Base-by-base conservation (phyloP, 2,329 filamentous ascomycete species). In the Passalora sequoiae region DNA sequence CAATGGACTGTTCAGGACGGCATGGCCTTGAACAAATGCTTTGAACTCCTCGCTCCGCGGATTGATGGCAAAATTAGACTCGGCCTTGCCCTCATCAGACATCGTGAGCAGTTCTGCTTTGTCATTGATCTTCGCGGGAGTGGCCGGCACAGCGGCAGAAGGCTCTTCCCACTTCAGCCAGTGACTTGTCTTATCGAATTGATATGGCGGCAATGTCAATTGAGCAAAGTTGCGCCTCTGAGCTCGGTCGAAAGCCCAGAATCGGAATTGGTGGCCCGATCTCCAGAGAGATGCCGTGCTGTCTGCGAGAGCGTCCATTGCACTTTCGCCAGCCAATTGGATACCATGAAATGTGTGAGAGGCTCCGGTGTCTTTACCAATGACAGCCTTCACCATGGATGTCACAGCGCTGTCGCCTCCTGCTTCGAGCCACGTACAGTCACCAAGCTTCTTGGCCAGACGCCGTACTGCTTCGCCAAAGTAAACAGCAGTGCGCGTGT, bases 381-480 rank as follows among this genome's bases (percentile, higher is more conserved):
- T 7, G 13, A 38, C 29, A 20, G 24, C 9, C 16, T 16, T 31
- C 24, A 25, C 30, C 45, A 47, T 44, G 12, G 21, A 13, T 7
- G 37, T 40, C n/a, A 40, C 21, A 20, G 25, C 22, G 6, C 40
- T 39, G 28, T 28, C 40, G 9, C 24, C 19, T 9, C 45, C 41
- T 6, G 29, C 37, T 25, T 47, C 45, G 6, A 44, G 21, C 40
- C 40, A 47, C 7, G 24, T 32, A n/a, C 20, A 25, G 12, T 13
- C 13, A 8, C 19, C 27, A 15, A 35, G 16, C 17, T 16, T 39
- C 29, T 35, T 19, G n/a, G 10, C 27, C 15, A 47, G 29, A 10
- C 41, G 36, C 17, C 40, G 10, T 10, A 44, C 41, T 3, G 36
- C 38, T n/a, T 38, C 12, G 6, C n/a, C 30, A 25, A 47, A 47